Evolutionary conservation across 108 stramenopile genomes (phyloP), one percentile per base, ranked within the genome.

Genomic region (Cyclotella baltica): DNA sequence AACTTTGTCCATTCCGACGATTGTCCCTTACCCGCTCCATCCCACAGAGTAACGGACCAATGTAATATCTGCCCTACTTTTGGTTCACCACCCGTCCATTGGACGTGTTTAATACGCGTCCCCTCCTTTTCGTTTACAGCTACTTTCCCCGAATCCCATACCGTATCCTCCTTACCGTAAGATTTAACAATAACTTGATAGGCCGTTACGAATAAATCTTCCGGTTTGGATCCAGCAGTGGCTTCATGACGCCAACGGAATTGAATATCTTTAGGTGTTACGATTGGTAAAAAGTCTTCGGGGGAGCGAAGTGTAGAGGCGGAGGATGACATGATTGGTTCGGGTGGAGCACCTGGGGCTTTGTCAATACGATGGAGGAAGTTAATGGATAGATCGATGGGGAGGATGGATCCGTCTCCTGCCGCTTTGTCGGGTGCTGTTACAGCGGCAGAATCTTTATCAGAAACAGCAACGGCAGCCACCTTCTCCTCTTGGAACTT

Each of bases 221-320:
- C 53, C n/a, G 43, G 40, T 56, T 35, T 10, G 1, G 78, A 56
- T 20, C 72, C 78, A 3, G 29, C 37, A 28, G 57, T 50, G 18
- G 72, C 71, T 4, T 70, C 62, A 64, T 80, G 78, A 28, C 66
- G 57, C 78, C 78, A 80, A 16, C 78, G 64, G 62, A 80, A 80
- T 9, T 37, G 37, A 2, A 73, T 50, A 1, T 58, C 33, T 19
- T 50, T 16, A 35, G 78, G 78, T 33, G 36, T 35, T 0, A 80
- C 78, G 0, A 80, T 57, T n/a, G 78, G 78, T 47, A 80, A 50
- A 67, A 80, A 80, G 53, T 80, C 78, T 51, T 80, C 78, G 6
- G 31, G 8, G 2, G 53, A 10, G 57, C 63, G 34, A 18, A 31
- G 29, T 19, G 29, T 19, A 10, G 71, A 65, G 11, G 65, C 55